Evolutionary conservation across 2,329 filamentous ascomycete genomes (phyloP).

Genomic region (Pestalotiopsis sp.): DNA sequence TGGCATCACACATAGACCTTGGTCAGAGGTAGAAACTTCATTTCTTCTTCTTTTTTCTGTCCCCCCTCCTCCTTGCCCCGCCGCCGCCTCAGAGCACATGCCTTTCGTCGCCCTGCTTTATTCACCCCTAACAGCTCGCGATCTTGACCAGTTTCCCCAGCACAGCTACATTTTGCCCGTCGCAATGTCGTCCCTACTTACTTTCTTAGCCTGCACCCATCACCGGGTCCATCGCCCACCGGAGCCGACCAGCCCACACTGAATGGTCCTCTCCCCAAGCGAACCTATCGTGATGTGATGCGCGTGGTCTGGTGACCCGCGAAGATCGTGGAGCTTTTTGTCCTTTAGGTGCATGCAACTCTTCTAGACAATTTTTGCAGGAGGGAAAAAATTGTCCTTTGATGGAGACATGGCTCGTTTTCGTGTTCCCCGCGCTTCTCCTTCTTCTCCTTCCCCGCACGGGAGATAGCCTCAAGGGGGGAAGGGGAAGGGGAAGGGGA

Average conservation of each 20-base stretch:
- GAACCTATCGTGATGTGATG: constrained; percentile 1
- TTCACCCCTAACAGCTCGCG: neutral
- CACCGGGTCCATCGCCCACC: neutral
- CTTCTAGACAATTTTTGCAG: neutral
- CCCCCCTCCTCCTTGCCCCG: neutral
- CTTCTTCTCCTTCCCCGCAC: constrained; percentile 6
- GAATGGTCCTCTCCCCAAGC: neutral
- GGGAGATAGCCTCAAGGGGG: neutral
- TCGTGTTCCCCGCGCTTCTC: neutral
- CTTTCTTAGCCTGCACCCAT: neutral
- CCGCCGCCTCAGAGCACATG: neutral
- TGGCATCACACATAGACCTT: neutral
- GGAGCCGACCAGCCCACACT: neutral
- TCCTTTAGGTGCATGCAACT: neutral
- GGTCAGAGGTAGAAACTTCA: neutral
- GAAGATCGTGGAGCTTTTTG: neutral
- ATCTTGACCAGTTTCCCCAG: neutral
- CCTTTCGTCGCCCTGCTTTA: neutral
- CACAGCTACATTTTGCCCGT: neutral
- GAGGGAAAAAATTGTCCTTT: neutral
- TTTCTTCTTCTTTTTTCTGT: neutral
- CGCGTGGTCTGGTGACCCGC: constrained; percentile 1
- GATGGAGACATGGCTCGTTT: neutral
- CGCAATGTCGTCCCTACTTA: neutral
- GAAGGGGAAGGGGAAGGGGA: neutral